Base-by-base conservation (phyloP, 495 filamentous ascomycete species). In the Penicillium parvum region DNA sequence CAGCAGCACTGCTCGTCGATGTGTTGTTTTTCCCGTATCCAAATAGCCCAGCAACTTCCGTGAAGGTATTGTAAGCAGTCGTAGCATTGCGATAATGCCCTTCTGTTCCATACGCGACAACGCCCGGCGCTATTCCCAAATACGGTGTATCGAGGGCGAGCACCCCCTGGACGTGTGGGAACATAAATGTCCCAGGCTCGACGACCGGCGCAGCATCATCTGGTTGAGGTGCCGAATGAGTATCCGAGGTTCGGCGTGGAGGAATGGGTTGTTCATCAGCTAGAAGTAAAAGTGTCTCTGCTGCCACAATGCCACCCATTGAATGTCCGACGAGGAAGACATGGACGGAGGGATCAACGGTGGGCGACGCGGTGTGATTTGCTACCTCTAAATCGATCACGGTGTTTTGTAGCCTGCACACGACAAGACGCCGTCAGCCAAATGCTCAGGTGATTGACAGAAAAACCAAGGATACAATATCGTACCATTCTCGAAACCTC, bases 291-390 rank as follows among this genome's bases (percentile, higher is more conserved):
- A 92, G 66, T 0, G 86, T 82, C 43, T 98, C 92, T 15, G 90
- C 90, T 17, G 87, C 92, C 10, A 98, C 89, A 52, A 98, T 96
- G 47, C 92, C 92, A 50, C 90, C 92, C 92, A 98, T 98, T 8
- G 84, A 89, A 60, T 98, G 92, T 8, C 94, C 91, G 26, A 96
- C 71, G 0, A 98, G 70, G 48, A 96, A 76, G 16, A 84, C 84
- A 55, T 78, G 86, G 17, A 98, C 89, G 3, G 83, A 86, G 7
- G 91, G 90, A 36, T 96, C 88, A 52, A 95, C 72, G 15, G 87
- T 96, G 2, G 91, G 92, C 0, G 85, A 89, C 30, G 86, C 79
- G 0, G 88, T 92, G n/a, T 73, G 71, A 54, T 83, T 82, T 19
- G 74, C 78, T 44, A 96, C 90, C 66, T 98, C 92, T 54, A 96